Base-by-base conservation (phyloP, 176 grass and related monocot species). In the Phragmites australis region DNA sequence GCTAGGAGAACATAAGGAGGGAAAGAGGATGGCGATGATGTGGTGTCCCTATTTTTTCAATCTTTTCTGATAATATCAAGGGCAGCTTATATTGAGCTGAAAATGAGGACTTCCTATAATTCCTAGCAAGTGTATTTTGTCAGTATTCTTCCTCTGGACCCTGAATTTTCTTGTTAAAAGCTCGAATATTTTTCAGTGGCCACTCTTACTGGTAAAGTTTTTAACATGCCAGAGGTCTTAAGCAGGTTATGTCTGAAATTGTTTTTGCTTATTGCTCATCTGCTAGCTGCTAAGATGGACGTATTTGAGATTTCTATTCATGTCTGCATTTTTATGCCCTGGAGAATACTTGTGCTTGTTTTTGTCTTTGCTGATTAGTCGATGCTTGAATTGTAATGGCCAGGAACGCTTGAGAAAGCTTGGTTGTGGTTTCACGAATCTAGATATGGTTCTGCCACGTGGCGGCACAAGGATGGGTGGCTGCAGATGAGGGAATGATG, bases 361-460 rank as follows among this genome's bases (percentile, higher is more conserved):
- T 59, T 58, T 65, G 16, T 40, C 31, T 50, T 44, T 53, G 42
- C 55, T 77, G 70, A 66, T 75, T 42, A 41, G 41, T 48, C 64
- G 54, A 68, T 43, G 53, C 27, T 30, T 74, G 81, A 70, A 59
- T 68, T 79, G 51, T 65, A 81, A 81, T 83, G 86, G 88, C 61
- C 45, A 63, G 81, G 83, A 76, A 74, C 25, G 53, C 80, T 65
- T 1, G 44, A 61, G 78, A 91, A 93, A 93, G 93, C 91, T 93
- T 97, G 88, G 94, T 81, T 54, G 94, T 81, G 68, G 70, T 92
- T 90, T 55, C 84, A 84, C 72, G 75, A 65, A 52, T 88, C 63
- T 27, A 88, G 94, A 97, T 97, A 91, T 97, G 91, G 89, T 94
- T 74, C 9, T 60, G 61, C 82, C 87, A 93, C 78, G 76, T 91